Percentiles rank a stretch among this genome's conserved stretches.
These are phyloP conservation scores for Cryptosporidium viatorum DNA, from an alignment of 169 alveolate species.

Conservation along the genomic window DNA sequence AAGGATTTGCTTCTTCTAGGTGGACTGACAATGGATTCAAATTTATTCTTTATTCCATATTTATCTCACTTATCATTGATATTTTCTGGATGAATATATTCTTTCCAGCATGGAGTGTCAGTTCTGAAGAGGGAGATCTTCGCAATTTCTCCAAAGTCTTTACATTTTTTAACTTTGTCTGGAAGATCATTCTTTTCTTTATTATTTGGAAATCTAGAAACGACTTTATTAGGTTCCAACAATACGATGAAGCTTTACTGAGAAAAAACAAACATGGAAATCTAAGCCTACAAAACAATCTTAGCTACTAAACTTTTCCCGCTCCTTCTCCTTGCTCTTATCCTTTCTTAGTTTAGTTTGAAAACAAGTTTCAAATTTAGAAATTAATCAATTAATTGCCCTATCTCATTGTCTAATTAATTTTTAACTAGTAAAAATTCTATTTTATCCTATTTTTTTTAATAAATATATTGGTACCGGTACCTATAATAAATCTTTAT, in stretches of 20 bases:
- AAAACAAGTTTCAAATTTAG: neutral
- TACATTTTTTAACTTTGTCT: constrained; percentile 56
- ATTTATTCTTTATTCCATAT: constrained; percentile 29
- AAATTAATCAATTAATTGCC: constrained; percentile 2
- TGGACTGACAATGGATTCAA: constrained; percentile 53
- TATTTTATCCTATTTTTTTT: neutral
- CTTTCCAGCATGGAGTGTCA: constrained; percentile 70
- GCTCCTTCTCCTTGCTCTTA: neutral
- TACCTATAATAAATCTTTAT: neutral
- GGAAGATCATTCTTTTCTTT: constrained; percentile 61
- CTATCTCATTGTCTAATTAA: neutral
- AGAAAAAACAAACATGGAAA: constrained; percentile 35
- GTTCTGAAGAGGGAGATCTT: constrained; percentile 64
- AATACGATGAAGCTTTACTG: constrained; percentile 38
- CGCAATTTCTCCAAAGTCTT: constrained; percentile 67
- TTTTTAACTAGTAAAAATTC: neutral
- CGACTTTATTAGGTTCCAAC: constrained; percentile 38
- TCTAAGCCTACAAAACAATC: constrained; percentile 10
- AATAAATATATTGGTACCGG: neutral
- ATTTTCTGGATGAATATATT: constrained; percentile 63
- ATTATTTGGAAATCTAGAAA: constrained; percentile 71
- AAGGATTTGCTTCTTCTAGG: constrained; percentile 35
- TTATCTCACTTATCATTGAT: constrained; percentile 21
- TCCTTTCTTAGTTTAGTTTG: neutral
- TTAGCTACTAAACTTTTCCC: neutral